Base-by-base conservation (phyloP, 2,329 filamentous ascomycete species). In the Seiridium unicorne region DNA sequence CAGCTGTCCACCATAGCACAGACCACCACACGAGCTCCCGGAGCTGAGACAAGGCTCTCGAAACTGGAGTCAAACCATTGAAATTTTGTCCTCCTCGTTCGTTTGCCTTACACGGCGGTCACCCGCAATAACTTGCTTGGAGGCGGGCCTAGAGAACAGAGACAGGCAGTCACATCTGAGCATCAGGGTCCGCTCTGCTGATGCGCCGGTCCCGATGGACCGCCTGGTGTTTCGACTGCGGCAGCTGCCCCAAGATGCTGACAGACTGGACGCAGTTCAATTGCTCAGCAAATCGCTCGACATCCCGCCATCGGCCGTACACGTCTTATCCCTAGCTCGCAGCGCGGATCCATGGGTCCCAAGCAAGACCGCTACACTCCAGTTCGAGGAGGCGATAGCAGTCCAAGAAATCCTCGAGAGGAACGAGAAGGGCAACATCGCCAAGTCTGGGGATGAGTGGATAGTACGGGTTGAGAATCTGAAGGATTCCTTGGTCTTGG, bases 401-500 rank as follows among this genome's bases (percentile, higher is more conserved):
- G n/a, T 34, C 31, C n/a, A 6, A 34, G 47, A 51, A 11, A 31
- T 51, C 31, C n/a, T 51, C 6, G 31, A 51, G 3, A 6, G n/a
- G n/a, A 34, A 26, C 6, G 11, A 51, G 9, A 26, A 10, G 11
- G 18, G 3, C 4, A 51, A 51, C 3, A 31, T 51, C n/a, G 11
- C n/a, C 47, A 51, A 10, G 47, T 10, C 18, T 34, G 47, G 5
- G 5, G n/a, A 51, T 2, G 55, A 58, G 34, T 58, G 55, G 55
- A 58, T 26, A 13, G 13, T 51, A 9, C 26, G 13, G 10, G 46
- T 58, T 26, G 13, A 36, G 3, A 36, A 31, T 4, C 34, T 51
- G n/a, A 18, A 40, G 4, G 4, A 54, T 13, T 31, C 35, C 49
- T 55, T 68, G 32, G 36, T 67, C 44, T 53, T 68, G 31, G 66